Base-by-base conservation (phyloP, 2,329 filamentous ascomycete genomes). In the Verticillium albo-atrum region DNA sequence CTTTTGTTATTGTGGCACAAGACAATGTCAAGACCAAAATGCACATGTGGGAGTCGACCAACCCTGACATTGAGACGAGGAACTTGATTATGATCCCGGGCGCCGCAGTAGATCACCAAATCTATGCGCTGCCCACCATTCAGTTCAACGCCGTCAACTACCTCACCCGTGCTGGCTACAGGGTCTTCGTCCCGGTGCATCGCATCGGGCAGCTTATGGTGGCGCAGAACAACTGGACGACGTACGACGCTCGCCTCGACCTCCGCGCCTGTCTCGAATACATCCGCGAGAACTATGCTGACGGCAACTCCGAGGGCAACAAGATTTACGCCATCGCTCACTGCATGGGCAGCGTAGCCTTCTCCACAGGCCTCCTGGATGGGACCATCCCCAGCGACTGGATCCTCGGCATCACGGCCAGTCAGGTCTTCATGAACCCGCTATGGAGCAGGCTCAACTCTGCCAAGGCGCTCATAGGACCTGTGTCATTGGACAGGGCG, bases 351-450 rank as follows among this genome's bases (percentile, higher is more conserved):
- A 82, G 82, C 51, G 83, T 88, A 0, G 82, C 85, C 1, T 77
- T 84, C 57, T 73, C 82, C 0, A 73, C 77, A 4, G 86, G 84
- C n/a, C 74, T 89, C 1, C 77, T 89, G 1, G 84, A 86, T 67
- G 85, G 86, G 37, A 83, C 81, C 1, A 83, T 89, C 56, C 82
- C 83, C 0, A 64, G 78, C 0, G 68, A 69, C 47, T 88, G 84
- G 83, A 77, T 89, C 64, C 71, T 75, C 20, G 86, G 86, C 20
- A 74, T 89, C 58, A 81, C 80, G 0, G 81, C 78, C 68, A 84
- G 80, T 35, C 84, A 88, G 66, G 84, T 87, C 2, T 88, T 88
- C 68, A 83, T 86, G 76, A 82, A 88, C 70, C 83, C 85, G 1
- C 75, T 83, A 53, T 88, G 84, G 81, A 77, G 77, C 62, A 70